These are phyloP conservation scores for Apocynum venetum DNA, from an alignment of 257 asterid species.

Conservation along the genomic window DNA sequence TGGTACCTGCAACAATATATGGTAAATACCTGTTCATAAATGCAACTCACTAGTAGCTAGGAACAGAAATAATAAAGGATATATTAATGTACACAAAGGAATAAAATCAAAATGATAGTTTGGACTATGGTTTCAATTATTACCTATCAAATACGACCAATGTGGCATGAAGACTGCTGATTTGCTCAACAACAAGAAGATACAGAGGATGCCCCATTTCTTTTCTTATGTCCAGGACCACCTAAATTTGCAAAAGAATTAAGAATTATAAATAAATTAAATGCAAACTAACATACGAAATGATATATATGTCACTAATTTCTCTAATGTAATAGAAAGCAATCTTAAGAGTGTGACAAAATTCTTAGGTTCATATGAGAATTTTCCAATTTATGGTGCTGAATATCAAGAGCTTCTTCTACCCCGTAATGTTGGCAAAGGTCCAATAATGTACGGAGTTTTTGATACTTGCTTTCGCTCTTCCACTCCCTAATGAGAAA, in stretches of 20 bases:
- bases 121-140: neutral
- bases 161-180: slow-evolving; percentile 49
- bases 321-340: no score
- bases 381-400: neutral
- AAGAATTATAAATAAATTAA: neutral
- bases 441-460: slow-evolving; percentile 40
- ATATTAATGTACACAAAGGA: no score
- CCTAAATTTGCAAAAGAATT: slow-evolving; percentile 33
- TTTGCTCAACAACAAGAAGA: slow-evolving; percentile 46
- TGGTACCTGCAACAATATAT: slow-evolving; percentile 29
- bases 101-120: no score
- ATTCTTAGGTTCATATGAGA: no score
- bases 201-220: slow-evolving; percentile 66
- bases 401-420: neutral
- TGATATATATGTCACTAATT: neutral
- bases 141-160: slow-evolving; percentile 71
- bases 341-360: no score
- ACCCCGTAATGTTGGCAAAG: slow-evolving; percentile 65
- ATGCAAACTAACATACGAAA: neutral
- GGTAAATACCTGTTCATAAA: no score
- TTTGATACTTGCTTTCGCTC: slow-evolving; percentile 53
- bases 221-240: slow-evolving; percentile 52
- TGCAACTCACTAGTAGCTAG: no score
- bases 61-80: no score
- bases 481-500: slow-evolving; percentile 28